Percentiles rank a stretch among this genome's conserved stretches.
phyloP scores from a whole-genome alignment of 768 basidiomycete genomes.

The Sporobolomyces pararoseus region DNA sequence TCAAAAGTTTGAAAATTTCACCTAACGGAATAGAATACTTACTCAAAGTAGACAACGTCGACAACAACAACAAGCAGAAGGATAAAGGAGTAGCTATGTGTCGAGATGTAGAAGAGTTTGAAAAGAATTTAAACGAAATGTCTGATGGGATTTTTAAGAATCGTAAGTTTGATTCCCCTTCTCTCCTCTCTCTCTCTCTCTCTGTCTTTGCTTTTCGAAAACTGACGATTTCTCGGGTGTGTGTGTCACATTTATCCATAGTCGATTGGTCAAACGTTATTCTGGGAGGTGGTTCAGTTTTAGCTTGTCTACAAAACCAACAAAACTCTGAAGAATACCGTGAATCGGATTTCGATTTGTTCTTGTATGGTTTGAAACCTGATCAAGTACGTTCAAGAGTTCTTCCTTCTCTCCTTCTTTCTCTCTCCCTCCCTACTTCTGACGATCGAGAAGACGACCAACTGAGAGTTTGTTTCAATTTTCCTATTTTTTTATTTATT shows the following conservation, averaged over 20 bases:
- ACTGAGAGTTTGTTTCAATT: too few relatives aligned
- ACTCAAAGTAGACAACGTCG: too few relatives aligned
- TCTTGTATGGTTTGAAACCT: slow-evolving; percentile 27
- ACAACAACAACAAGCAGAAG: too few relatives aligned
- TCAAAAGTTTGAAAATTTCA: too few relatives aligned
- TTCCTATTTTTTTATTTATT: too few relatives aligned
- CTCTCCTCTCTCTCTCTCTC: neutral
- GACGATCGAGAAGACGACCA: too few relatives aligned
- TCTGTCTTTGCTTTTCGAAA: too few relatives aligned
- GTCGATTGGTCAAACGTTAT: slow-evolving; percentile 23
- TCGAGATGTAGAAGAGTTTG: slow-evolving; percentile 1
- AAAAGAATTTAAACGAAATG: neutral
- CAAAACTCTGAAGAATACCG: neutral
- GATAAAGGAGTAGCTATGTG: neutral
- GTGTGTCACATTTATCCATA: neutral
- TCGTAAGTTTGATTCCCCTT: neutral
- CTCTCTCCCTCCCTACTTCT: too few relatives aligned
- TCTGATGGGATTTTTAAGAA: slow-evolving; percentile 12
- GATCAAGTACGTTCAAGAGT: neutral
- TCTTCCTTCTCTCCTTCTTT: too few relatives aligned
- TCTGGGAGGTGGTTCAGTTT: slow-evolving; percentile 19
- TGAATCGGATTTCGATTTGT: slow-evolving; percentile 22
- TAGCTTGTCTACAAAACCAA: slow-evolving; percentile 11
- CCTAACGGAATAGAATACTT: too few relatives aligned
- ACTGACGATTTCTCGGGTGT: too few relatives aligned